A percentile compares a stretch with the other conserved stretches of the same genome.
These are phyloP conservation scores for Solioccasus polychromus DNA, from an alignment of 768 basidiomycete genomes.

Conservation along the genomic window DNA sequence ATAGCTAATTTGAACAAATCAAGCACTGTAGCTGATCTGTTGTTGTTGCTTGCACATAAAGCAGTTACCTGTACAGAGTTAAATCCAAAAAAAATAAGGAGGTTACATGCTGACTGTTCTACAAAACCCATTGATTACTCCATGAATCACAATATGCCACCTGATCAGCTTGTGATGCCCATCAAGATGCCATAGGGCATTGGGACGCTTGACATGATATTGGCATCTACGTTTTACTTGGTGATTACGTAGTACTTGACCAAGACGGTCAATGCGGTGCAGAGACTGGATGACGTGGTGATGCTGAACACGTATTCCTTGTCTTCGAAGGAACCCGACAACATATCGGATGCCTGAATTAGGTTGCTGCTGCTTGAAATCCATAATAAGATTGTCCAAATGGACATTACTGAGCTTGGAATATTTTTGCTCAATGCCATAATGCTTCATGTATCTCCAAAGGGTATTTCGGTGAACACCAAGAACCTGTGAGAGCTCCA, in stretches of 20 bases:
- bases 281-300: slow-evolving; percentile 24
- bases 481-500: slow-evolving; percentile 4
- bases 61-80: background rate
- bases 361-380: slow-evolving; percentile 17
- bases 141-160: slow-evolving; percentile 29
- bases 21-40: background rate
- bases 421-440: slow-evolving; percentile 7
- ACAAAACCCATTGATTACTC: slow-evolving; percentile 27
- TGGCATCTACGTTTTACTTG: background rate
- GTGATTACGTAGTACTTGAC: slow-evolving; percentile 1
- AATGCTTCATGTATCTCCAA: slow-evolving; percentile 2
- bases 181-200: slow-evolving; percentile 25
- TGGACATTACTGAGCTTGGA: slow-evolving; percentile 3
- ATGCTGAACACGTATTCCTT: slow-evolving; percentile 27
- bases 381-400: slow-evolving; percentile 6
- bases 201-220: slow-evolving; percentile 14
- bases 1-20: background rate
- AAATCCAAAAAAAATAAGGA: slow-evolving; percentile 20
- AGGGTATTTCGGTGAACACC: slow-evolving; percentile 9
- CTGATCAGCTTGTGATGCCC: slow-evolving; percentile 30
- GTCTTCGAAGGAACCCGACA: slow-evolving; percentile 26
- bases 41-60: background rate
- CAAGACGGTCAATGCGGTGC: slow-evolving; percentile 6
- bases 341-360: slow-evolving; percentile 29
- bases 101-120: slow-evolving; percentile 10